Base-by-base conservation (phyloP, 1,284 basidiomycete genomes). In the Ceratobasidium sp. region DNA sequence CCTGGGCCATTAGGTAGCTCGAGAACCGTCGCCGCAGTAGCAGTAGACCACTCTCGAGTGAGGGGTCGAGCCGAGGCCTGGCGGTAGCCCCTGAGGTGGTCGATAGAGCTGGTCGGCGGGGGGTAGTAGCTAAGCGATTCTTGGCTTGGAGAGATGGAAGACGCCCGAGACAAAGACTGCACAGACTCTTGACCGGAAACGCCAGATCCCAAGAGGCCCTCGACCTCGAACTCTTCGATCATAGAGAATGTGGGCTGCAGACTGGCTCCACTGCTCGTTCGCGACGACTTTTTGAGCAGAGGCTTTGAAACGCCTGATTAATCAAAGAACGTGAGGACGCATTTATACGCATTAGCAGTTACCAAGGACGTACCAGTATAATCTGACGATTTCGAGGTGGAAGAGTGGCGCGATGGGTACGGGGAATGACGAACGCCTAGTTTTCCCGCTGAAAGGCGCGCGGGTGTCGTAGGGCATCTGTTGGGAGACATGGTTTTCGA, bases 221-320 rank as follows among this genome's bases (percentile, higher is more conserved):
- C 71, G 22, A 74, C 71, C 51, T 74, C 71, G 34, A 51, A 56
- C 29, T 74, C 71, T 49, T 74, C 71, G 37, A 74, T 22, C 71
- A 74, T 74, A 7, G 71, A 74, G 32, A 59, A 49, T n/a, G 71
- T 74, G 29, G 71, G 71, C 11, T 40, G 19, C 51, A 74, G 25
- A 22, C 61, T 64, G 17, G 61, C 71, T 54, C 71, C 59, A 40
- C 49, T 61, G 19, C 46, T 40, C n/a, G 71, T 25, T 17, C 19
- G 49, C 19, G 71, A 65, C 37, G 61, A n/a, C 29, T 49, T 54
- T 15, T 34, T 37, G 40, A 40, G n/a, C 29, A 46, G 29, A 25
- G 46, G 25, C 32, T 61, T 56, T 54, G 71, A 65, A 15, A 46
- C 34, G 25, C 46, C 71, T 74, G 49, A n/a, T 40, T 62, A 1